Evolutionary conservation across 2,329 filamentous ascomycete species (phyloP).

Genomic region (Beauveria pseudobassiana): DNA sequence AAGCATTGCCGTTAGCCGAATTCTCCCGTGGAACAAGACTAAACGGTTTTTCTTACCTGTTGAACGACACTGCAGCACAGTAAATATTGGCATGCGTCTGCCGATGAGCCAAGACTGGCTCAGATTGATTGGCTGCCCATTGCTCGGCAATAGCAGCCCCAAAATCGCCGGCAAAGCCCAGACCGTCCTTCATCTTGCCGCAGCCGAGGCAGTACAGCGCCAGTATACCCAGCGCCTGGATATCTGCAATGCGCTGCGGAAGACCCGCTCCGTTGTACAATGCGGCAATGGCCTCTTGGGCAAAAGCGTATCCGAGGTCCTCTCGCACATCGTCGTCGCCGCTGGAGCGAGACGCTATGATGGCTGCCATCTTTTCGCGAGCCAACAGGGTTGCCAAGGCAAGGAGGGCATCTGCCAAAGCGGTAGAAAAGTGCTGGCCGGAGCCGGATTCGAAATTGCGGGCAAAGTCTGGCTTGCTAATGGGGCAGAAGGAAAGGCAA

Average conservation of each 20-base stretch:
- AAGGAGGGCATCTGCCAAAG: background rate
- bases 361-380: background rate
- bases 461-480: background rate
- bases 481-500: background rate
- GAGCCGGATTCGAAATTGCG: background rate
- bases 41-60: background rate
- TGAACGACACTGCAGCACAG: constrained; percentile 4
- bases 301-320: background rate
- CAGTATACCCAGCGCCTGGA: constrained; percentile 1
- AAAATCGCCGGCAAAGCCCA: background rate
- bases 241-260: background rate
- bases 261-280: background rate
- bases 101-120: background rate
- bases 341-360: background rate
- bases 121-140: background rate
- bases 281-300: background rate
- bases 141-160: background rate
- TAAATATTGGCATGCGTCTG: background rate
- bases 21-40: background rate
- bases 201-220: background rate
- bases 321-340: background rate
- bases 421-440: background rate
- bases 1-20: background rate
- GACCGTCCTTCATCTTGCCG: background rate
- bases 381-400: background rate